Evolutionary conservation across 371 early-diverging fungal genomes (phyloP), one percentile per base, ranked within the genome.

Genomic region (Apophysomyces elegans): DNA sequence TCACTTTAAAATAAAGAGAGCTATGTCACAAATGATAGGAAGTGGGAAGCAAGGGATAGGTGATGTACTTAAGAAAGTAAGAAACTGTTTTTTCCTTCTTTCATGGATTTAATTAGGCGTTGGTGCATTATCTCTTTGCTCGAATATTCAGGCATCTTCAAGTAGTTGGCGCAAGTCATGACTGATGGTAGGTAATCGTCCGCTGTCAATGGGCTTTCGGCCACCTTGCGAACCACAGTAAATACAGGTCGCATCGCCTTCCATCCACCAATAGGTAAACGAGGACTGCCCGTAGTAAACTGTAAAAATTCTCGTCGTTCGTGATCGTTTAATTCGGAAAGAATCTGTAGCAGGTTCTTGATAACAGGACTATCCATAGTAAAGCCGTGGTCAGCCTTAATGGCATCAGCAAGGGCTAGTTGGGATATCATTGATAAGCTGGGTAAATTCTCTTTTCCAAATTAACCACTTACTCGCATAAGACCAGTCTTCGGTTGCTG

Each of bases 91-190:
- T 92, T 90, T 14, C 97, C 98, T 80, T 98, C 98, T 36, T 80
- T 78, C 63, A 94, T 89, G 5, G 96, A 95, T 32, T 84, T 83
- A 39, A 76, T 68, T 67, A 96, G 83, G 70, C 89, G 77, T 62
- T 79, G 69, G 37, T 70, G 75, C 83, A 95, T 85, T 2, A 92
- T 80, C n/a, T 86, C 90, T 58, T 84, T 79, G 41, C 71, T 69
- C 6, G 93, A 85, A 71, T 96, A 98, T 16, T 88, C 89, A 12
- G 96, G 97, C 74, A 98, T 86, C 79, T 98, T 98, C 59, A 98
- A 84, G 65, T 95, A 95, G 64, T 98, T 96, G 43, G 89, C 93
- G 72, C 98, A 98, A 0, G 98, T 98, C 97, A 97, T 98, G 32
- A 97, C 98, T 16, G 91, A 91, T 7, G 97, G 98, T 65, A 98